Evolutionary conservation across 257 asterid species (phyloP), one percentile per base, ranked within the genome.

Genomic region (Solanum okadae): DNA sequence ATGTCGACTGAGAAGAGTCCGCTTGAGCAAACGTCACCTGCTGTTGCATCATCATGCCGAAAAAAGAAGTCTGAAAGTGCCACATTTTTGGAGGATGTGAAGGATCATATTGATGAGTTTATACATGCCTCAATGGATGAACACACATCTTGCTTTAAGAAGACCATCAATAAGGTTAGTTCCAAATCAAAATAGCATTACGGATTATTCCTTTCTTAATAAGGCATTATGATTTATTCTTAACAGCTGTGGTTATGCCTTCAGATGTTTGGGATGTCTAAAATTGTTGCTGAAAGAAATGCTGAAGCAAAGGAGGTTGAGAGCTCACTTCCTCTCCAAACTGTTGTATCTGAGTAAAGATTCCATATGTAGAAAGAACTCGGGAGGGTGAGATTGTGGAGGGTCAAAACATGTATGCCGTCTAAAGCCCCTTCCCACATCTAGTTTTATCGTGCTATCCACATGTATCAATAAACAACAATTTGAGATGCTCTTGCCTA

Each of bases 251-350:
- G n/a, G 10, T 31, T 22, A 73, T 23, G 20, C 46, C 33, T 67
- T 25, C 89, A 87, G 89, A 87, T 87, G 88, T 89, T 89, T 84
- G 89, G 84, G 75, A 83, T 87, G 88, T 87, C 91, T 27, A 87
- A 89, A 63, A 76, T 87, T 85, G 86, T 61, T 33, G 88, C 86
- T 16, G 68, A 89, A 87, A 83, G 49, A 38, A 77, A 59, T 75
- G 77, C 88, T 38, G 88, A 87, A 44, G 78, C 52, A 29, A 83
- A 89, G 88, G 89, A 87, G 46, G 86, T 87, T 44, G 88, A 83
- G 42, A 89, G 88, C 61, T 63, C 33, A 70, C 88, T 87, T 52
- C 91, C 87, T 71, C 83, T 87, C 37, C 86, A 35, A 40, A 71
- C 88, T 6, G 38, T 71, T 40, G 52, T 86, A 15, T 52, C 86